A percentile compares a stretch with the other conserved stretches of the same genome.
Conservation (phyloP, 768 basidiomycete genomes). For the Termitomyces sp. region DNA sequence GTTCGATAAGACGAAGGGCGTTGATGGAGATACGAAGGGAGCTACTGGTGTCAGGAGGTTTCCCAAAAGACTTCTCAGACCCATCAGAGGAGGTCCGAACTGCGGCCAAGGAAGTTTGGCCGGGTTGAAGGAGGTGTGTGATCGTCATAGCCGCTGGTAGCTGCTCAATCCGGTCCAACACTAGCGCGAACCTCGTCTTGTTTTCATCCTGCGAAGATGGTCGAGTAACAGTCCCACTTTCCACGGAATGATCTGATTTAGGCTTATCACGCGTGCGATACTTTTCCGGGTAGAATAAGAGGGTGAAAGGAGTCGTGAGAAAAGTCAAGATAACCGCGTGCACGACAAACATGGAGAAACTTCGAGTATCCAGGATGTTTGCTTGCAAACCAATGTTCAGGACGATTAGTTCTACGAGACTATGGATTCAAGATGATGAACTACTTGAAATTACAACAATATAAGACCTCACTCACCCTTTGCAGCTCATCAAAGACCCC, state of each 20-base stretch:
- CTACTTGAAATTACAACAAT: neutral
- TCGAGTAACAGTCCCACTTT: slow-evolving; percentile 14
- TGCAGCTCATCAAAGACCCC: slow-evolving; percentile 86
- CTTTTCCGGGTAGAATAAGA: slow-evolving; percentile 68
- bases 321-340: slow-evolving; percentile 73
- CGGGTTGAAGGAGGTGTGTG: slow-evolving; percentile 61
- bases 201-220: slow-evolving; percentile 27
- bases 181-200: slow-evolving; percentile 63
- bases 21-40: slow-evolving; percentile 43
- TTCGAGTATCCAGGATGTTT: slow-evolving; percentile 50
- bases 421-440: slow-evolving; percentile 14
- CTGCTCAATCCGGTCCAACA: slow-evolving; percentile 77
- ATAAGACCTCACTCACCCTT: slow-evolving; percentile 55
- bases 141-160: slow-evolving; percentile 80
- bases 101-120: neutral
- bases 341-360: slow-evolving; percentile 89
- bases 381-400: slow-evolving; percentile 82
- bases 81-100: slow-evolving; percentile 20
- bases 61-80: slow-evolving; percentile 17
- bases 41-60: neutral
- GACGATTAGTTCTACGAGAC: slow-evolving; percentile 83
- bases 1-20: slow-evolving; percentile 86
- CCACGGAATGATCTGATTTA: slow-evolving; percentile 14
- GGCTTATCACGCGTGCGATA: slow-evolving; percentile 36
- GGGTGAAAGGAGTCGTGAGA: slow-evolving; percentile 78